Base-by-base conservation (phyloP, 164 flowering plant genomes). In the Kingdonia uniflora region DNA sequence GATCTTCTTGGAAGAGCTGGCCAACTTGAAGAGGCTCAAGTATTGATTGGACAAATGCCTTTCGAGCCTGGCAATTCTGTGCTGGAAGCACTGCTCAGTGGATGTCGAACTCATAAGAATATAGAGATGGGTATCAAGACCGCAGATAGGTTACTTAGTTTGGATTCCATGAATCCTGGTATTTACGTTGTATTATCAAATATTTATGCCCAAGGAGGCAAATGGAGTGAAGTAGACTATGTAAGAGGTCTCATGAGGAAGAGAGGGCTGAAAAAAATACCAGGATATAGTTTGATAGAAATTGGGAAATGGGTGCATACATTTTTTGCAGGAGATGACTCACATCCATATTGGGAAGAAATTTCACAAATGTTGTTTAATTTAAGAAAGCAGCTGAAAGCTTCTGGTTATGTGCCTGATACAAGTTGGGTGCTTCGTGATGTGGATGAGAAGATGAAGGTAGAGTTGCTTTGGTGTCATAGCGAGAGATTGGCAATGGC, bases 401-500 rank as follows among this genome's bases (percentile, higher is more conserved):
- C 66, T 17, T 51, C 53, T 23, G 76, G 74, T 6, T 68, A 74
- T 42, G 56, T 61, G 13, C 57, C 76, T 1, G 78, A 74, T 41
- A 71, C 73, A 6, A 68, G 75, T 50, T 65, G 68, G 57, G 71
- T 68, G 56, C 67, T 71, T 10, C 71, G 64, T 23, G 58, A 74
- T 52, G 76, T 71, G 44, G 71, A 71, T 49, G 74, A 71, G 48
- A 35, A 66, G 38, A 53, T 59, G 65, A 74, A 74, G 65, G 57
- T 64, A 14, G 63, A 61, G 49, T 44, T 69, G 48, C 55, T 74
- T 6, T 68, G 71, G 71, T 62, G 69, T 14, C 75, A 74, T 49
- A 74, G 78, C 42, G 78, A 74, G 67, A 67, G 78, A 58, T 53
- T 74, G 26, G 78, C 78, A 1, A 74, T 74, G 26, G 78, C 73